Conservation (phyloP, 2,329 filamentous ascomycete species). For the Pestalotiopsis fici region DNA sequence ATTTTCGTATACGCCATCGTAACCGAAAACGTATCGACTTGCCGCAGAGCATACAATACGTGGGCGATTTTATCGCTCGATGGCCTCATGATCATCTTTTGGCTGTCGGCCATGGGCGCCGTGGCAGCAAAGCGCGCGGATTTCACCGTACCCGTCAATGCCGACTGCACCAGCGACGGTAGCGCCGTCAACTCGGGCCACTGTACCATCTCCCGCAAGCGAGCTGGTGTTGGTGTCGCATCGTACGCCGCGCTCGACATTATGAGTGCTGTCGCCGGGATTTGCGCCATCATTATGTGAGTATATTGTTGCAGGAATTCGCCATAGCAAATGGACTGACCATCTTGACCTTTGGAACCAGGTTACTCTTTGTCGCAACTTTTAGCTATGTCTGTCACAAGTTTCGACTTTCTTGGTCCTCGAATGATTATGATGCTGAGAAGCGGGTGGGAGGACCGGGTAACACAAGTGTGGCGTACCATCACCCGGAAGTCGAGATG, state of each 20-base stretch:
- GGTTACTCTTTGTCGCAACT: conserved; percentile 28
- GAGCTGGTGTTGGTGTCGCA: conserved; percentile 30
- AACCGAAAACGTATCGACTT: conserved; percentile 37
- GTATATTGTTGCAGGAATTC: not conserved
- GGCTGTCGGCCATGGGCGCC: conserved; percentile 44
- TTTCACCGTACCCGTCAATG: conserved; percentile 33
- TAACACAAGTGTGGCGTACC: not conserved
- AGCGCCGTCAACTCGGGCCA: conserved; percentile 38
- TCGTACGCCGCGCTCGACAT: conserved; percentile 33
- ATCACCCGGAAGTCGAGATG: conserved; percentile 9
- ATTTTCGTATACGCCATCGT: conserved; percentile 41
- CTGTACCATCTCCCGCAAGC: conserved; percentile 30
- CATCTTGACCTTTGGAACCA: not conserved
- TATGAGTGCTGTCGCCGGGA: conserved; percentile 40
- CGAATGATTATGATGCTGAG: conserved; percentile 20
- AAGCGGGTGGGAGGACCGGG: conserved; percentile 15
- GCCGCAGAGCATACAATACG: conserved; percentile 41
- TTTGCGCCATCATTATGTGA: conserved; percentile 40
- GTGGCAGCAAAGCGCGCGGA: conserved; percentile 38
- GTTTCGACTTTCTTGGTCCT: conserved; percentile 27
- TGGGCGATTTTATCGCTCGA: conserved; percentile 46
- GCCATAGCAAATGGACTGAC: not conserved
- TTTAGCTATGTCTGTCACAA: conserved; percentile 32
- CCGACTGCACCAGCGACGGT: conserved; percentile 36
- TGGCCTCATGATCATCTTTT: conserved; percentile 44